Conservation (phyloP, 1,284 basidiomycete species). For the Hypsizygus ulmarius region DNA sequence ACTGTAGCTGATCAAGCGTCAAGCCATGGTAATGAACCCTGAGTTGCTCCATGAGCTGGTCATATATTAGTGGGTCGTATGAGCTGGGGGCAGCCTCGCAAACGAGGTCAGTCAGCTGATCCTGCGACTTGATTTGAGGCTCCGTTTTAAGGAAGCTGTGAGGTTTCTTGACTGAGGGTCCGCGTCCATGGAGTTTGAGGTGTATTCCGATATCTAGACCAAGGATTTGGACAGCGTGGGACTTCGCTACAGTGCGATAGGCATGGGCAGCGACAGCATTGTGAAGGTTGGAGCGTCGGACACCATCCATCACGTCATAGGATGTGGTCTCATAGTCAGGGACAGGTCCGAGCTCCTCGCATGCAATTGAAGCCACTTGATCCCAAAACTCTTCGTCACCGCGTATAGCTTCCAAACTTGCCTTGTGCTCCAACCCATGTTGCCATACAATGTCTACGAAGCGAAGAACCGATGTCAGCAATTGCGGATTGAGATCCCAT, state of each 20-base stretch:
- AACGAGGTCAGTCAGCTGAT: conserved; percentile 60
- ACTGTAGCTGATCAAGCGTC: conserved; percentile 61
- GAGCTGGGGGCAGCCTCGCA: conserved; percentile 65
- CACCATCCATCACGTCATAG: conserved; percentile 47
- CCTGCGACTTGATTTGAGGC: conserved; percentile 53
- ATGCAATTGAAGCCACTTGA: conserved; percentile 56
- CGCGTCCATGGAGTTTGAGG: conserved; percentile 38
- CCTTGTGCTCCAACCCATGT: conserved; percentile 75
- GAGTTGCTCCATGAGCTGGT: conserved; percentile 47
- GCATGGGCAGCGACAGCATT: conserved; percentile 60
- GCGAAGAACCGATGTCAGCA: conserved; percentile 72
- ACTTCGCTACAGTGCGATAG: conserved; percentile 73
- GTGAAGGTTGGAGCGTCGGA: conserved; percentile 57
- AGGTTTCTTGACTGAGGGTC: conserved; percentile 43
- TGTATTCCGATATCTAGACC: conserved; percentile 69
- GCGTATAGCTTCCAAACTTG: conserved; percentile 55
- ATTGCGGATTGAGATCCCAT: conserved; percentile 73
- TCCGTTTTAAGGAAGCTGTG: conserved; percentile 59
- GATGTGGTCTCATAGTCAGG: conserved; percentile 60
- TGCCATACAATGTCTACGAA: conserved; percentile 85
- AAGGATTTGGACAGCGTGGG: conserved; percentile 71
- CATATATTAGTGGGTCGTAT: conserved; percentile 71
- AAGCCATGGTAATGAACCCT: conserved; percentile 51
- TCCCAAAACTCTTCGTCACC: conserved; percentile 63
- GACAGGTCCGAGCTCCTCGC: conserved; percentile 62